phyloP scores from a whole-genome alignment of 805 yeast species.

The Gaillardinia entomophila region DNA sequence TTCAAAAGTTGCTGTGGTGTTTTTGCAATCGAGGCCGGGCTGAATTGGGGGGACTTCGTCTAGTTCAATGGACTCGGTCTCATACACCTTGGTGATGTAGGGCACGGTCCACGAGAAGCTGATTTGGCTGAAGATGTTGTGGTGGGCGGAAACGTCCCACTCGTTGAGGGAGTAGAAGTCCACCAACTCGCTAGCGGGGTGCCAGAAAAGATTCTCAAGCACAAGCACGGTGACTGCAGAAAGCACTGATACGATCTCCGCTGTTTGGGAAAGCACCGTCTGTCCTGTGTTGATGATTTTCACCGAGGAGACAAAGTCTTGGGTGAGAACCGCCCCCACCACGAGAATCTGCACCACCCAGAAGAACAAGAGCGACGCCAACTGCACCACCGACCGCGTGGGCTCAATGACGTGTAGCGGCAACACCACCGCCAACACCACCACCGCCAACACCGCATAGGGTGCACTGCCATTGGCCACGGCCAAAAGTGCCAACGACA shows the following conservation, averaged over 20 bases:
- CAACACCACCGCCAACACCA: constrained; percentile 16
- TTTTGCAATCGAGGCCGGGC: neutral
- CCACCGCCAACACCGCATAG: neutral
- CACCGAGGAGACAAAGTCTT: constrained; percentile 13
- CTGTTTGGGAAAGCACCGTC: constrained; percentile 2
- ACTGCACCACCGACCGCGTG: constrained; percentile 29
- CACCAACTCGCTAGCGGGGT: constrained; percentile 13
- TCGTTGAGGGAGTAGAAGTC: constrained; percentile 11
- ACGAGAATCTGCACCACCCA: constrained; percentile 24
- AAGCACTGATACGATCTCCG: constrained; percentile 10
- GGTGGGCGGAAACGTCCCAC: constrained; percentile 5
- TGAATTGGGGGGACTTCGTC: constrained; percentile 5
- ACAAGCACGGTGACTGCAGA: constrained; percentile 11
- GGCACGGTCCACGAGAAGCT: constrained; percentile 14
- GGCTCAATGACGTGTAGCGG: constrained; percentile 44
- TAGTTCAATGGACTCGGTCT: constrained; percentile 7
- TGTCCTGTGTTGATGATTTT: constrained; percentile 7
- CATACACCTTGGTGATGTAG: constrained; percentile 7
- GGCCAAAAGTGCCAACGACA: neutral
- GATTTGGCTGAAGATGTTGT: constrained; percentile 9
- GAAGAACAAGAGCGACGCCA: constrained; percentile 32
- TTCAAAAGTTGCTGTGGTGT: neutral
- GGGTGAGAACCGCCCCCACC: constrained; percentile 9
- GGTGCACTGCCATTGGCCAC: too few relatives aligned
- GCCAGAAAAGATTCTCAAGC: constrained; percentile 10